Evolutionary conservation across 2,329 filamentous ascomycete genomes (phyloP).

Genomic region (Sarocladiaceae sp.): DNA sequence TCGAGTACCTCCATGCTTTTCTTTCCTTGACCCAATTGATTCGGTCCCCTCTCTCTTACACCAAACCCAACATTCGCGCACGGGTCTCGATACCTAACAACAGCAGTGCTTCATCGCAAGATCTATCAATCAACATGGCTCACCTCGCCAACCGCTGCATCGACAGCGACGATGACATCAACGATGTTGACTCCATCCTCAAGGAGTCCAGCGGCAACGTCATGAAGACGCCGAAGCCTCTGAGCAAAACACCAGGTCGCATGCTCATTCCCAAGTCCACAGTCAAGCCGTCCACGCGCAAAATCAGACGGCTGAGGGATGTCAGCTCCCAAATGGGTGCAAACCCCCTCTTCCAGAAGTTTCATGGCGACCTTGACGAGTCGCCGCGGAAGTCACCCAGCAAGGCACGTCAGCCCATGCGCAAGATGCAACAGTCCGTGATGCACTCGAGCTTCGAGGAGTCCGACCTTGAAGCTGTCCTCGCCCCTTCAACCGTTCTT

Average conservation of each 20-base stretch:
- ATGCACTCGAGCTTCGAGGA: slow-evolving; percentile 10
- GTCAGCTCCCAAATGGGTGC: slow-evolving; percentile 12
- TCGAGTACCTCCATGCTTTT: no score
- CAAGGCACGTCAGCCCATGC: slow-evolving; percentile 5
- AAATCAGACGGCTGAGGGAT: slow-evolving; percentile 24
- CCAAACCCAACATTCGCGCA: not conserved
- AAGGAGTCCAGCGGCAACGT: slow-evolving; percentile 14
- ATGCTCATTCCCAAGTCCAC: slow-evolving; percentile 18
- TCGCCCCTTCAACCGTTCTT: slow-evolving; percentile 2
- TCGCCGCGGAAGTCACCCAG: slow-evolving; percentile 11
- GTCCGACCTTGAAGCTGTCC: slow-evolving; percentile 5
- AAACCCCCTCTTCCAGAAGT: slow-evolving; percentile 27
- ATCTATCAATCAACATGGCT: slow-evolving; percentile 19
- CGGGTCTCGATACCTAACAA: not conserved
- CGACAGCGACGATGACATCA: slow-evolving; percentile 36
- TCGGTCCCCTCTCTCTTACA: not conserved
- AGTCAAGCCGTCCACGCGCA: slow-evolving; percentile 19
- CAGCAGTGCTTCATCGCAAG: not conserved
- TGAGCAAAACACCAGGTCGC: slow-evolving; percentile 12
- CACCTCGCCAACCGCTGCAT: slow-evolving; percentile 21
- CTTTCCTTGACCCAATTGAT: not conserved
- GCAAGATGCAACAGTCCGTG: slow-evolving; percentile 1
- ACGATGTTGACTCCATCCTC: slow-evolving; percentile 28
- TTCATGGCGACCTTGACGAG: slow-evolving; percentile 19
- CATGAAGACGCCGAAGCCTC: slow-evolving; percentile 12